phyloP scores from a whole-genome alignment of 177 flowering plant genomes.

The Vitis hybrid region DNA sequence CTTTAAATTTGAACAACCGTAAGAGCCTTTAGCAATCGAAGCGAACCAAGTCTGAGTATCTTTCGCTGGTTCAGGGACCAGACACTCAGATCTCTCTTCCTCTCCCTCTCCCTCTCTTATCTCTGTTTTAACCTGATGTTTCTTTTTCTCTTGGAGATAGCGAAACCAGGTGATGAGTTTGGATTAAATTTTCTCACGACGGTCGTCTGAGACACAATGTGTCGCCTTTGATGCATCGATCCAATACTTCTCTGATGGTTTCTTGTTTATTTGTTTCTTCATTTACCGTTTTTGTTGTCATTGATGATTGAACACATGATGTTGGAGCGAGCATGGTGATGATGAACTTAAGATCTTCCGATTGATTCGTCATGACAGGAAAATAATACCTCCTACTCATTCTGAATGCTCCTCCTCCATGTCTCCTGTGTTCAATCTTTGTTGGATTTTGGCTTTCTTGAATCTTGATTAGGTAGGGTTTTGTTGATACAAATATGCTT shows the following conservation, averaged over 20 bases:
- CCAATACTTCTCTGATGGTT: constrained; percentile 41
- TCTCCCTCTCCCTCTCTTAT: neutral
- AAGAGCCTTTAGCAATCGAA: too few species aligned
- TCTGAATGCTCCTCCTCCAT: constrained; percentile 1
- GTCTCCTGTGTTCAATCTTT: too few species aligned
- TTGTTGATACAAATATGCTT: neutral
- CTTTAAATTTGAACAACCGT: too few species aligned
- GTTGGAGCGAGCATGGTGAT: constrained; percentile 7
- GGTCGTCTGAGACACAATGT: constrained; percentile 53
- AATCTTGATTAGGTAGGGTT: neutral
- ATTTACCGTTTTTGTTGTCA: neutral
- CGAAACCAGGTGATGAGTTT: constrained; percentile 38
- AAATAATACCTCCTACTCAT: constrained; percentile 17
- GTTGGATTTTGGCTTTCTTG: neutral
- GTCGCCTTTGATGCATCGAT: constrained; percentile 29
- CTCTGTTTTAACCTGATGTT: neutral
- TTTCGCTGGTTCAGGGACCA: too few species aligned
- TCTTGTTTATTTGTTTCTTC: neutral
- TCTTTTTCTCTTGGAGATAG: neutral
- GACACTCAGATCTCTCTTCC: neutral
- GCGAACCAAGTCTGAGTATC: too few species aligned
- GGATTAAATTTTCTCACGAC: constrained; percentile 51
- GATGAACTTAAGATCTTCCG: constrained; percentile 12
- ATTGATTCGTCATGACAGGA: constrained; percentile 14
- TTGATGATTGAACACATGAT: neutral